Base-by-base conservation (phyloP, 2,329 filamentous ascomycete species). In the Bipolaris sorokiniana region DNA sequence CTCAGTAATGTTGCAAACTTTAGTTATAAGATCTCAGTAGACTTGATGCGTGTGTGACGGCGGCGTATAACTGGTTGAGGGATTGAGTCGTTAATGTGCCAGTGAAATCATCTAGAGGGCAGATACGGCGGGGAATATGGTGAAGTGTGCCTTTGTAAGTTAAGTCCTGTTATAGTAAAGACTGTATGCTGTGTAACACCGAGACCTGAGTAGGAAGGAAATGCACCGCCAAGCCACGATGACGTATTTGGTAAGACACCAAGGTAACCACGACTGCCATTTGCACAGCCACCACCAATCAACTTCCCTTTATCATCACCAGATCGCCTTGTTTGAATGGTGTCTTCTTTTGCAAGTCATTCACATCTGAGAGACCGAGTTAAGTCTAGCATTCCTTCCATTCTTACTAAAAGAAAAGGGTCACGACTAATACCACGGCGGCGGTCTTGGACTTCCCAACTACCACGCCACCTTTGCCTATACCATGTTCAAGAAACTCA, bases 21-120 rank as follows among this genome's bases (percentile, higher is more conserved):
- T 31, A 31, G 10, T 31, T 31, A 31, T 10, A 31, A 5, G 28
- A 9, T 31, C 28, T 31, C 28, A 76, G 70, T 22, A 65, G 76
- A 37, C 59, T 85, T 16, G 83, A 85, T 71, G 72, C 73, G 10
- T 72, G 84, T 60, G 83, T 80, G 1, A 85, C 85, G 64, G 81
- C 82, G 0, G 83, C 84, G 63, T 80, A 77, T 13, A 82, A 84
- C 71, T 84, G 80, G 67, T 63, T 84, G 33, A 66, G 81, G 22
- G 80, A 79, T 56, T 73, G 73, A 45, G 65, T 76, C n/a, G 74
- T 81, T 37, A 73, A 79, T 37, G 71, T 80, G 42, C 80, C 79
- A 1, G 63, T 69, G 42, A 65, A 52, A 58, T 58, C 74, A 31
- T 31, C 46, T 74, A 15, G 66, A 70, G 42, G 69, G 65, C 20